phyloP scores from a whole-genome alignment of 2,329 filamentous ascomycete genomes.

The Paracorniculantispora psalliotae region DNA sequence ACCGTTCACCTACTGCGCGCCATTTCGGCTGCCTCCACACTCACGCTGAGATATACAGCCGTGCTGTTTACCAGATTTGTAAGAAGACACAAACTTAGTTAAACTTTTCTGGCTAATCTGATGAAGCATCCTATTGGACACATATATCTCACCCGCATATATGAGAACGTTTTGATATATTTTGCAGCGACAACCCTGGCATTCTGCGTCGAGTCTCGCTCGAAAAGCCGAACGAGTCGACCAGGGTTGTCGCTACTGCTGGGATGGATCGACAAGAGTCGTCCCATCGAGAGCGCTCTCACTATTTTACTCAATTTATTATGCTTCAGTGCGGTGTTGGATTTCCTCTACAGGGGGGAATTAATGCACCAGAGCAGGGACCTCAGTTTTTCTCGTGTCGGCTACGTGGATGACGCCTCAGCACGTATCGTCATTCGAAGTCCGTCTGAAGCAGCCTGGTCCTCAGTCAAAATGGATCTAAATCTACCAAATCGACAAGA shows the following conservation, averaged over 20 bases:
- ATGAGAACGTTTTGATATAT: background rate
- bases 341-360: constrained; percentile 54
- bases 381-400: constrained; percentile 57
- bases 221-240: background rate
- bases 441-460: constrained; percentile 36
- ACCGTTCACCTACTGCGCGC: too few species aligned
- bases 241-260: background rate
- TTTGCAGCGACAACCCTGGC: background rate
- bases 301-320: background rate
- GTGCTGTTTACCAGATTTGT: background rate
- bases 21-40: background rate
- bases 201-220: background rate
- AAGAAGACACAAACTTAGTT: background rate
- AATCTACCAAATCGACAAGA: constrained; percentile 25
- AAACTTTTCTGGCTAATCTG: background rate
- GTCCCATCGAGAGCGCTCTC: background rate
- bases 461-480: constrained; percentile 23
- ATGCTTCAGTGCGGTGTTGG: constrained; percentile 23
- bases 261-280: background rate
- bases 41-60: background rate
- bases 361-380: constrained; percentile 52
- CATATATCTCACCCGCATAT: background rate
- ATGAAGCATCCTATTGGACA: background rate
- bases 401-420: constrained; percentile 56
- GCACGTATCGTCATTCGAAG: constrained; percentile 60